Evolutionary conservation across 306 rosid genomes (phyloP).

Genomic region (Sesbania bispinosa): DNA sequence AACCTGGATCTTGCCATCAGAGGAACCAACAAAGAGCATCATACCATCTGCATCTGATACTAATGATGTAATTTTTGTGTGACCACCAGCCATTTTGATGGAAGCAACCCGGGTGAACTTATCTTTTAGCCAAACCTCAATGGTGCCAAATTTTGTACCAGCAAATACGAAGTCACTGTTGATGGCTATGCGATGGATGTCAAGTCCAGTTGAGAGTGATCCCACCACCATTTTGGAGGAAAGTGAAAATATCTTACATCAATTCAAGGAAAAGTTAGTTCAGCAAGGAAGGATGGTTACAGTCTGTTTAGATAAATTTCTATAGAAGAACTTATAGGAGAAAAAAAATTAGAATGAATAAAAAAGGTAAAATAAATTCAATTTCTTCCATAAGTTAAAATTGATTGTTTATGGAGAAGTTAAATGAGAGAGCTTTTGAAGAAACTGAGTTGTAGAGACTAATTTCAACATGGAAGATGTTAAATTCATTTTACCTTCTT

Average conservation of each 20-base stretch:
- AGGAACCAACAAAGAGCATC: conserved; percentile 69
- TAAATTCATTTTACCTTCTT: too few relatives aligned
- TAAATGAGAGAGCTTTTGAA: too few relatives aligned
- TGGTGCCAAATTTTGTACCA: conserved; percentile 65
- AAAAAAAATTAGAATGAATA: too few relatives aligned
- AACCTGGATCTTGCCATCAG: conserved; percentile 91
- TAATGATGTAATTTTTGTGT: conserved; percentile 72
- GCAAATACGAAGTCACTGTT: conserved; percentile 73
- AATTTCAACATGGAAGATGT: too few relatives aligned
- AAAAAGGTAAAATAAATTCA: too few relatives aligned
- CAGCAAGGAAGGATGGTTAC: neutral
- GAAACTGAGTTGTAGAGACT: too few relatives aligned
- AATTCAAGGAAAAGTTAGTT: neutral
- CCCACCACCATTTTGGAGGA: conserved; percentile 63
- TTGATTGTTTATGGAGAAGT: too few relatives aligned
- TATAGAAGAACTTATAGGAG: too few relatives aligned
- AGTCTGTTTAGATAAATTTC: too few relatives aligned
- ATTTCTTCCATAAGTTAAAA: too few relatives aligned
- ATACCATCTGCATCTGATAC: conserved; percentile 53
- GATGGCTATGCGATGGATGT: conserved; percentile 64
- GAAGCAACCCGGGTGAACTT: conserved; percentile 56
- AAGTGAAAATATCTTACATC: conserved; percentile 53
- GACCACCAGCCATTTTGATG: conserved; percentile 62
- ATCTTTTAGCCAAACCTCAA: conserved; percentile 79
- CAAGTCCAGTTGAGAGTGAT: conserved; percentile 64